Evolutionary conservation across 208 protist species (phyloP), one percentile per base, ranked within the genome.

Genomic region (Acanthamoeba healyi): DNA sequence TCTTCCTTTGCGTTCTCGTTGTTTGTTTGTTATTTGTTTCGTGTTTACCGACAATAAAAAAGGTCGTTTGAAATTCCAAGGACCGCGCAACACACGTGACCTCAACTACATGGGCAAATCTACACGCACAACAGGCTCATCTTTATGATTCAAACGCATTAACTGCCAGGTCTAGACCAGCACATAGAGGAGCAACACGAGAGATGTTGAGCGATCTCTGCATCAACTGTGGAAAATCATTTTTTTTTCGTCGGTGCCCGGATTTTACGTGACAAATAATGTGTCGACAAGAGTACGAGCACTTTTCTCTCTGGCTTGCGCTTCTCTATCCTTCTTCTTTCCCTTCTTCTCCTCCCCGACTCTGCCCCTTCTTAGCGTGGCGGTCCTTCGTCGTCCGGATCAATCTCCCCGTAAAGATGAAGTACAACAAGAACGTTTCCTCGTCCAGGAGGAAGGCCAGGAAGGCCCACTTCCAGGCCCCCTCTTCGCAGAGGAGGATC

Each of bases 391-490:
- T 77, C 67, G 38, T 44, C 29, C 32, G 26, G 63, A n/a, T 38
- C 29, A 38, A 72, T 22, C 14, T 38, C 29, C 24, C 24, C 6
- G 5, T 6, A 36, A 88, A 88, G 46, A 88, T 88, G 79, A 88
- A 88, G 79, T 88, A 63, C 79, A 88, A 88, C 79, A 88, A 88
- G 46, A 40, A 58, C 90, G 98, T 99, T 29, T 96, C 94, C 74
- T 98, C 97, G 4, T 97, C 96, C 26, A 98, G 99, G 94, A 98
- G 99, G 79, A 99, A 99, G 98, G 96, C 96, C 94, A 98, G 99
- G 96, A 99, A 99, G 96, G 99, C 99, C 32, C 99, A 99, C 98
- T 99, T 99, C 98, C 98, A 98, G 95, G 99, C 99, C 81, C 98
- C 98, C 19, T 99, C 99, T 92, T 67, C 44, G 34, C 72, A 95